Conservation (phyloP, 2,329 filamentous ascomycete genomes). For the Xylaria sp. region DNA sequence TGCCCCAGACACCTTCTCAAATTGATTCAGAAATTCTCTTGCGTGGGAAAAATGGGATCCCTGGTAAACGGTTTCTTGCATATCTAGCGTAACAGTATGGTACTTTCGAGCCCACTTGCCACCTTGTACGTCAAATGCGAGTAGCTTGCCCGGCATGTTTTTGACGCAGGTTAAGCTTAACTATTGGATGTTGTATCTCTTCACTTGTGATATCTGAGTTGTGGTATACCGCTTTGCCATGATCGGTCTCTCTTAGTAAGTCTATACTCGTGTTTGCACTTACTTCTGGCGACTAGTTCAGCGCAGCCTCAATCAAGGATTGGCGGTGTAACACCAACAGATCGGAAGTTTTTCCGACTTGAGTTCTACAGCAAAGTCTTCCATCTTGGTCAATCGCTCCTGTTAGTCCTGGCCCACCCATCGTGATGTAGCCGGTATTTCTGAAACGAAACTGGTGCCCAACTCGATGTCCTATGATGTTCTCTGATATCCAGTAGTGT, state of each 20-base stretch:
- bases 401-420: slow-evolving; percentile 43
- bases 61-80: slow-evolving; percentile 46
- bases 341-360: slow-evolving; percentile 40
- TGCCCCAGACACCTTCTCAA: slow-evolving; percentile 13
- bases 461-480: slow-evolving; percentile 32
- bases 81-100: slow-evolving; percentile 44
- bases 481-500: slow-evolving; percentile 38
- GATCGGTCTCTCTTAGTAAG: slow-evolving; percentile 27
- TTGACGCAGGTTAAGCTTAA: slow-evolving; percentile 31
- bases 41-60: slow-evolving; percentile 39
- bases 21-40: slow-evolving; percentile 27
- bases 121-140: slow-evolving; percentile 43
- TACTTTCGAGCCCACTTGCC: slow-evolving; percentile 41
- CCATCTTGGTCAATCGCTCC: slow-evolving; percentile 42
- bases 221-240: slow-evolving; percentile 9
- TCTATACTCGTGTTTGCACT: slow-evolving; percentile 34
- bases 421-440: slow-evolving; percentile 38
- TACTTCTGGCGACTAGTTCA: slow-evolving; percentile 38
- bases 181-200: slow-evolving; percentile 23
- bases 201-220: slow-evolving; percentile 20
- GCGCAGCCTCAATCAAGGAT: slow-evolving; percentile 41
- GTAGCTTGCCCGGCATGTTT: slow-evolving; percentile 41
- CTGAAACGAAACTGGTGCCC: slow-evolving; percentile 48
- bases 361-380: slow-evolving; percentile 38
- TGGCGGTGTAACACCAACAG: slow-evolving; percentile 46